phyloP scores from a whole-genome alignment of 176 grass and related monocot species.

The Musa troglodytarum region DNA sequence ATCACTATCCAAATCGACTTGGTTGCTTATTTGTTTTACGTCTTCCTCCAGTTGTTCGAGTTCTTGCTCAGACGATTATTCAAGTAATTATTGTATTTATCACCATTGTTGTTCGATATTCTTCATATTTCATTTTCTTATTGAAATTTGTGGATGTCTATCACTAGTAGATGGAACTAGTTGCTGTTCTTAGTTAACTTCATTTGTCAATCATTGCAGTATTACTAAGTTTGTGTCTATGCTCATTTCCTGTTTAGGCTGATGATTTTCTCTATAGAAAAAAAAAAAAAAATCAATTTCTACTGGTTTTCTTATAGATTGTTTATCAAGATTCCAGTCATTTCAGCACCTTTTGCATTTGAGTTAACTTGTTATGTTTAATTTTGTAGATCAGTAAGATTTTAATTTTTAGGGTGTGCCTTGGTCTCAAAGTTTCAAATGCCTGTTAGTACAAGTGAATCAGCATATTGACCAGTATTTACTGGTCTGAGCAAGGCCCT shows the following conservation, averaged over 20 bases:
- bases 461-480: too few species aligned
- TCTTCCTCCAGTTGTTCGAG: slow-evolving; percentile 91
- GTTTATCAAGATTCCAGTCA: too few species aligned
- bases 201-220: too few species aligned
- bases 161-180: neutral
- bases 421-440: too few species aligned
- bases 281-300: too few species aligned
- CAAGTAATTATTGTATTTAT: slow-evolving; percentile 48
- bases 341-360: too few species aligned
- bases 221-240: neutral
- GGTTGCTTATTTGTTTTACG: slow-evolving; percentile 62
- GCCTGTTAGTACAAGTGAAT: too few species aligned
- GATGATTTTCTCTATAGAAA: neutral
- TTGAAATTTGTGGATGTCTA: neutral
- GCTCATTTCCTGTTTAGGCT: neutral
- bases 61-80: slow-evolving; percentile 89
- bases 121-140: neutral
- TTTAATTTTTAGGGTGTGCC: too few species aligned
- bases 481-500: too few species aligned
- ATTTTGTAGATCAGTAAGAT: too few species aligned
- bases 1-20: slow-evolving; percentile 87
- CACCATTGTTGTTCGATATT: neutral
- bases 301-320: too few species aligned
- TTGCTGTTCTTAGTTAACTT: neutral
- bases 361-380: too few species aligned